phyloP scores from a whole-genome alignment of 306 rosid species.

The Lathyrus sativus region DNA sequence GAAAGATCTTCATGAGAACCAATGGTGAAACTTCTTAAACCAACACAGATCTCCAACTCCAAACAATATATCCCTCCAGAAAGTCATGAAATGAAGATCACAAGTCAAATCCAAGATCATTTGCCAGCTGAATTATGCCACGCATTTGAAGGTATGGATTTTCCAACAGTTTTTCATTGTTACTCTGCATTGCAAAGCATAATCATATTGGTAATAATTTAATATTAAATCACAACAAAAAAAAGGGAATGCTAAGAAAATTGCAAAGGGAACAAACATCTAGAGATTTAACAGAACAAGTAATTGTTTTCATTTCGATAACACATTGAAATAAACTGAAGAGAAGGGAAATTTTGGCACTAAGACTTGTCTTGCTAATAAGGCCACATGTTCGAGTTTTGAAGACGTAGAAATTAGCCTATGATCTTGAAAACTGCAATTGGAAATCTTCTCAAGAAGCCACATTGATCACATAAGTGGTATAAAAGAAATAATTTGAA shows the following conservation, averaged over 20 bases:
- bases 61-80: conserved; percentile 46
- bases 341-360: not conserved
- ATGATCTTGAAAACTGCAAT: not conserved
- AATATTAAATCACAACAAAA: conserved; percentile 24
- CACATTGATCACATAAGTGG: not conserved
- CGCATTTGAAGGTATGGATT: conserved; percentile 99
- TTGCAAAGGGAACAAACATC: conserved; percentile 31
- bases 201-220: conserved; percentile 33
- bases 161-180: conserved; percentile 96
- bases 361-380: not conserved
- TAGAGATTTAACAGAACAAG: conserved; percentile 7
- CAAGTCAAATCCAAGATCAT: conserved; percentile 80
- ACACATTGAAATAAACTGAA: conserved; percentile 3
- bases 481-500: conserved; percentile 19
- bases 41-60: conserved; percentile 41
- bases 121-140: conserved; percentile 95
- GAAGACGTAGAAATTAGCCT: not conserved
- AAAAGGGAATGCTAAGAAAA: conserved; percentile 20
- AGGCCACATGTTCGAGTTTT: not conserved
- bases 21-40: conserved; percentile 35
- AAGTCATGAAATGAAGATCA: conserved; percentile 49
- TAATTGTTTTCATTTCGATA: conserved; percentile 19
- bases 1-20: conserved; percentile 40
- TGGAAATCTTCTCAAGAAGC: not conserved
- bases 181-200: conserved; percentile 61